Percentiles rank a stretch among this genome's conserved stretches.
phyloP scores from a whole-genome alignment of 768 basidiomycete genomes.

The Lentinula lateritia region DNA sequence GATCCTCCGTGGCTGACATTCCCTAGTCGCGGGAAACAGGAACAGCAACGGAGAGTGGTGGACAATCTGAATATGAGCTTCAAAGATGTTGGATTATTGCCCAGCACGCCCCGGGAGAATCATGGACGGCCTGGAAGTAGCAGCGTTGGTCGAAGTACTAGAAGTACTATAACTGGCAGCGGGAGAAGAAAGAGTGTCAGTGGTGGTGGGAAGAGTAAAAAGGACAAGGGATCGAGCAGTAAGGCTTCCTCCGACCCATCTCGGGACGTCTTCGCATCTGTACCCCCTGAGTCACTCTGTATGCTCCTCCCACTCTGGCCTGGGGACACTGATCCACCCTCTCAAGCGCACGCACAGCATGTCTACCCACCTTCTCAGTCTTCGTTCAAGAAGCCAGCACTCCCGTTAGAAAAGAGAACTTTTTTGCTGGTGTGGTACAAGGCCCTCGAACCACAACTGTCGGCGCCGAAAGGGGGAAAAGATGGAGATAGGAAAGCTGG shows the following conservation, averaged over 20 bases:
- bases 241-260: not conserved
- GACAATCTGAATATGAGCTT: conserved; percentile 71
- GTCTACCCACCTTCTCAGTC: conserved; percentile 9
- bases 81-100: conserved; percentile 73
- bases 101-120: conserved; percentile 29
- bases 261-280: conserved; percentile 33
- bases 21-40: conserved; percentile 57
- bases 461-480: conserved; percentile 14
- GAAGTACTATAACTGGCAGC: conserved; percentile 15
- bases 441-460: conserved; percentile 45
- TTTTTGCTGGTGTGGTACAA: conserved; percentile 83
- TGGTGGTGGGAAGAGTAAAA: conserved; percentile 12
- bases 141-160: conserved; percentile 8
- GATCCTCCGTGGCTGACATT: conserved; percentile 60
- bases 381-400: conserved; percentile 26
- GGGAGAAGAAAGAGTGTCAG: conserved; percentile 19
- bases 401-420: conserved; percentile 49
- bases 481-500: conserved; percentile 10
- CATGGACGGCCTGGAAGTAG: not conserved
- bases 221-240: conserved; percentile 11
- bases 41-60: conserved; percentile 63
- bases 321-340: conserved; percentile 54
- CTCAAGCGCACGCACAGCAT: conserved; percentile 14
- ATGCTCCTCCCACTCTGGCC: conserved; percentile 88
- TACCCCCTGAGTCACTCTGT: conserved; percentile 67